These are phyloP conservation scores for Cystobasidium onofrii DNA, from an alignment of 768 basidiomycete species.

Conservation along the genomic window DNA sequence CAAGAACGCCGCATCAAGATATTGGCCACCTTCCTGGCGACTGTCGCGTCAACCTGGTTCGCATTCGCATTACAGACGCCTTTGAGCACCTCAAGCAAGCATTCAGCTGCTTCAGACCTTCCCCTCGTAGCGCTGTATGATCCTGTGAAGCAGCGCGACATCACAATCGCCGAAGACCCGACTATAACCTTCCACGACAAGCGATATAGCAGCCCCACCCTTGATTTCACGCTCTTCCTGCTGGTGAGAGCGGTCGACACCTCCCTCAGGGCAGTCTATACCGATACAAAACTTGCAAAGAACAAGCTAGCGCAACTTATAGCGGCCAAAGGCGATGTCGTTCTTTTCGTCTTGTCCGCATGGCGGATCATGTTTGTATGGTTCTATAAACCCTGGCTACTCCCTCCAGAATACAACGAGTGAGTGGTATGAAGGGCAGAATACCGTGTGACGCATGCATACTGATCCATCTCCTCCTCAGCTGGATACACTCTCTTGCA, in stretches of 20 bases:
- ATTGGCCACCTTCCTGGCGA: background rate
- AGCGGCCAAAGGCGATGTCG: constrained; percentile 32
- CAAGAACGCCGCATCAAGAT: background rate
- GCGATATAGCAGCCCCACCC: constrained; percentile 30
- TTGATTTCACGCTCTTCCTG: constrained; percentile 40
- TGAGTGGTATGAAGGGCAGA: background rate
- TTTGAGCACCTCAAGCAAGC: background rate
- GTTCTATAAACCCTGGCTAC: constrained; percentile 37
- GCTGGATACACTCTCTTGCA: constrained; percentile 36
- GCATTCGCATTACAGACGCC: constrained; percentile 3
- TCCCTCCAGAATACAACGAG: constrained; percentile 36
- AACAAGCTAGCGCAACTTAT: background rate
- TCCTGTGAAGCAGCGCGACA: background rate
- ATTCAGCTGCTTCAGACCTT: background rate
- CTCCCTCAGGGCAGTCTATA: constrained; percentile 16
- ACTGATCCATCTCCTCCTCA: background rate
- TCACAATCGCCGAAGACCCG: background rate
- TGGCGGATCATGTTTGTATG: constrained; percentile 37
- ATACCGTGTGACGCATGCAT: background rate
- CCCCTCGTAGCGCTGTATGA: constrained; percentile 1
- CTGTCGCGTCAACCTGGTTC: background rate
- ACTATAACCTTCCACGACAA: background rate
- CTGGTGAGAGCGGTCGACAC: constrained; percentile 37
- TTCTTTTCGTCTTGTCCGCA: constrained; percentile 30
- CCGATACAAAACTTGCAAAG: background rate